A percentile compares a stretch with the other conserved stretches of the same genome.
Evolutionary conservation across 768 basidiomycete genomes (phyloP).

Genomic region (Tulasnella sp.): DNA sequence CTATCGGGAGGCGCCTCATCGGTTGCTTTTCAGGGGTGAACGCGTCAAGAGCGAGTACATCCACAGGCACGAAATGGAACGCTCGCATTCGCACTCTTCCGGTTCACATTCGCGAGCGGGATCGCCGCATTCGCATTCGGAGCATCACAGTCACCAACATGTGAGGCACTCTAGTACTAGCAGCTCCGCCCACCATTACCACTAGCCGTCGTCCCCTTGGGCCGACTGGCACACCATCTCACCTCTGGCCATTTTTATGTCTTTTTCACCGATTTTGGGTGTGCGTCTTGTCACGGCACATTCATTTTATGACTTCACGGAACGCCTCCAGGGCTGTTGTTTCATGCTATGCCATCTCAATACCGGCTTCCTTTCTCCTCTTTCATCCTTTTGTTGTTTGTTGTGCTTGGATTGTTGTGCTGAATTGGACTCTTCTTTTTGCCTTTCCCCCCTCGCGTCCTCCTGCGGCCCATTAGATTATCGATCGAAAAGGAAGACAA

Average conservation of each 20-base stretch:
- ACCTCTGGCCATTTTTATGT: conserved; percentile 18
- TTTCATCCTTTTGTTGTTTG: conserved; percentile 7
- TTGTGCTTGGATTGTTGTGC: background rate
- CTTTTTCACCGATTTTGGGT: background rate
- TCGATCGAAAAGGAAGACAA: conserved; percentile 24
- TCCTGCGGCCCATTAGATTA: conserved; percentile 17
- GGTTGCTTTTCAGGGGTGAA: conserved; percentile 4
- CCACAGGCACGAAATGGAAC: conserved; percentile 10
- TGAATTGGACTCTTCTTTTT: background rate
- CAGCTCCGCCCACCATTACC: conserved; percentile 6
- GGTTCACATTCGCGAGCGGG: conserved; percentile 12
- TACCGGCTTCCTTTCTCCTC: background rate
- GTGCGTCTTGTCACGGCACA: background rate
- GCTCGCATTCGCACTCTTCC: conserved; percentile 12
- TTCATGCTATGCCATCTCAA: background rate
- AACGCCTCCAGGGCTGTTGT: background rate
- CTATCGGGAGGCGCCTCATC: background rate
- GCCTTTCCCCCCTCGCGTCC: conserved; percentile 13
- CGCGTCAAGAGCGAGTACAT: conserved; percentile 22
- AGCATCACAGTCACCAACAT: conserved; percentile 17
- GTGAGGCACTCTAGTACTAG: conserved; percentile 23
- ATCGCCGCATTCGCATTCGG: conserved; percentile 18
- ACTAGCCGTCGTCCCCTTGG: background rate
- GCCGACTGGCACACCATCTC: background rate
- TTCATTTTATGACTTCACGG: conserved; percentile 4